Base-by-base conservation (phyloP, 495 filamentous ascomycete genomes). In the Penicillium longicatenatum region DNA sequence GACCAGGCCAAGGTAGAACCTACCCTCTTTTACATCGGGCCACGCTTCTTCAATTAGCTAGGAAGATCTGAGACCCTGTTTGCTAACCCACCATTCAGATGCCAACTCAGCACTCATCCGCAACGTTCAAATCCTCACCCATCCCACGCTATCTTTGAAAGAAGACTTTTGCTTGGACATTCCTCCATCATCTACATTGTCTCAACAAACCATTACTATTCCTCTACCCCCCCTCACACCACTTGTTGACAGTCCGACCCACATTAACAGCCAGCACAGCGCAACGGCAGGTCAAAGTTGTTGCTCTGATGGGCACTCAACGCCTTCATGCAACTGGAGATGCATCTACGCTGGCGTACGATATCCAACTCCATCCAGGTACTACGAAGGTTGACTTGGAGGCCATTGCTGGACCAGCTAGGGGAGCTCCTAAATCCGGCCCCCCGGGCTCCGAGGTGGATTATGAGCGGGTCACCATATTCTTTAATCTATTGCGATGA, bases 191-290 rank as follows among this genome's bases (percentile, higher is more conserved):
- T 62, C 81, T 1, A 84, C 75, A 29, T 65, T 84, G 52, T 75
- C 82, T 16, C 87, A 90, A 53, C 87, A 92, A 57, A 88, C 84
- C 19, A 67, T 90, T 45, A 86, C 88, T 6, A 68, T 91, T 22
- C 84, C 82, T 44, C 73, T 91, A 10, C 86, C 87, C 1, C 1
- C 58, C 79, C 2, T 80, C 76, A 10, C 84, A 92, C 58, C 79
- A 80, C 65, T 83, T 83, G 54, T 63, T 93, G 31, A 86, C 89
- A 53, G 77, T 93, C 46, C 76, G 77, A 24, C 86, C 87, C 0
- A 80, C 78, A 8, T 69, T 93, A 31, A 79, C 82, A 2, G 56
- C 79, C 20, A 76, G 76, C 31, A 79, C 85, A 16, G 73, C 81
- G 22, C 75, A 82, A 48, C 82, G 87, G 48, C 80, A 85, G 54